A percentile compares a stretch with the other conserved stretches of the same genome.
These are phyloP conservation scores for Aegilops tauschii DNA, from an alignment of 176 grass and related monocot species.

Conservation along the genomic window DNA sequence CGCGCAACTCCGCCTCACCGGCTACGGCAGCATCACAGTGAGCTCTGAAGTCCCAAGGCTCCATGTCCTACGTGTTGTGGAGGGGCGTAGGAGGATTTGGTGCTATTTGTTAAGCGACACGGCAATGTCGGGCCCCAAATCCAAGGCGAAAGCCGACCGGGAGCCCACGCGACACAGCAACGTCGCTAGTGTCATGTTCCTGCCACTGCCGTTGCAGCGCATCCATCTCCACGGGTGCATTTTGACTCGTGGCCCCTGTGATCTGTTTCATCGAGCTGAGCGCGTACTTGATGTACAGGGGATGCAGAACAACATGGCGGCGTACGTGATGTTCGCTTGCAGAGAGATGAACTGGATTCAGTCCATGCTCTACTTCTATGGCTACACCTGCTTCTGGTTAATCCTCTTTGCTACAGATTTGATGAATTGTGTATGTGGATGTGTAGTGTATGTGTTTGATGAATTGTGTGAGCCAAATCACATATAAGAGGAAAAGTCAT, in stretches of 20 bases:
- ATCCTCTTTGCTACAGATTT: too few species aligned
- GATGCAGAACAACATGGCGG: constrained; percentile 53
- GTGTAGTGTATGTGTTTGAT: too few species aligned
- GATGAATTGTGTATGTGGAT: too few species aligned
- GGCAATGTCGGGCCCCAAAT: neutral
- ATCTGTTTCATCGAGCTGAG: constrained; percentile 75
- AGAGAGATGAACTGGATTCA: constrained; percentile 60
- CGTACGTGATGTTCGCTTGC: constrained; percentile 71
- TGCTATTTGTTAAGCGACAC: too few species aligned
- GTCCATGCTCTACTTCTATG: constrained; percentile 56
- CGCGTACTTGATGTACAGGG: constrained; percentile 75
- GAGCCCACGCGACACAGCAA: constrained; percentile 40
- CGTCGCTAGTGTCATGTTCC: constrained; percentile 70
- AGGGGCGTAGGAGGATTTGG: too few species aligned
- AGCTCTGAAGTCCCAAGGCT: too few species aligned
- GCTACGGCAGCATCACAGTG: too few species aligned
- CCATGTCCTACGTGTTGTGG: too few species aligned
- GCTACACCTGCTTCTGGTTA: constrained; percentile 46
- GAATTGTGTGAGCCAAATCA: too few species aligned
- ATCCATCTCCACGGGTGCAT: neutral
- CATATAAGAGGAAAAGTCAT: too few species aligned
- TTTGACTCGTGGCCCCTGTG: too few species aligned
- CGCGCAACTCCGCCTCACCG: too few species aligned
- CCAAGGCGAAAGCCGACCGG: constrained; percentile 38
- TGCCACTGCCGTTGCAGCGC: neutral